phyloP scores from a whole-genome alignment of 225 moss, liverwort and hornwort genomes.

The Sphagnum tenellum region DNA sequence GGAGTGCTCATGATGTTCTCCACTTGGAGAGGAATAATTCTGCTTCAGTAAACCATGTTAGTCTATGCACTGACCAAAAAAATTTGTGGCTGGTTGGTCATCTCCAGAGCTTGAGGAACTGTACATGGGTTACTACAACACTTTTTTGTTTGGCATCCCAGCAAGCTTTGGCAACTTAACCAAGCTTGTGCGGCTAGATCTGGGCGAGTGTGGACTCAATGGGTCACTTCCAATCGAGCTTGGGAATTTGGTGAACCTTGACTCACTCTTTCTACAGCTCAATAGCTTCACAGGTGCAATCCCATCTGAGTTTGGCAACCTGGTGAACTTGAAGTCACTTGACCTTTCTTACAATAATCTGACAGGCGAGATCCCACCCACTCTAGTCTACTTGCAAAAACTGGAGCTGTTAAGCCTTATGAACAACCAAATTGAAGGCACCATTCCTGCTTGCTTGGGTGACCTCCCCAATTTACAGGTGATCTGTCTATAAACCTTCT shows the following conservation, averaged over 20 bases:
- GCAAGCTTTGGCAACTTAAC: slow-evolving; percentile 57
- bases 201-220: slow-evolving; percentile 46
- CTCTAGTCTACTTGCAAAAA: slow-evolving; percentile 33
- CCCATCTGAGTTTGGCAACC: slow-evolving; percentile 49
- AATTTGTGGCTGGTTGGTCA: neutral
- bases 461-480: slow-evolving; percentile 56
- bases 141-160: slow-evolving; percentile 50
- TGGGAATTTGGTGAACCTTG: slow-evolving; percentile 40
- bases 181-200: slow-evolving; percentile 54
- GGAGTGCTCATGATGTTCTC: too few species aligned
- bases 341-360: slow-evolving; percentile 67
- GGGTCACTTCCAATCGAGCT: slow-evolving; percentile 62
- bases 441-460: slow-evolving; percentile 46
- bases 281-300: slow-evolving; percentile 52
- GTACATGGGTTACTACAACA: slow-evolving; percentile 84
- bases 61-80: neutral
- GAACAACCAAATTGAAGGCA: slow-evolving; percentile 47
- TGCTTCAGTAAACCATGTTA: too few species aligned
- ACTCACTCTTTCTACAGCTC: slow-evolving; percentile 58
- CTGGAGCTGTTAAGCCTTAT: slow-evolving; percentile 65
- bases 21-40: too few species aligned
- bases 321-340: slow-evolving; percentile 46
- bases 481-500: slow-evolving; percentile 1
- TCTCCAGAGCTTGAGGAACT: slow-evolving; percentile 39
- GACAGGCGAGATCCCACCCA: slow-evolving; percentile 36